Percentiles rank a stretch among this genome's conserved stretches.
phyloP scores from a whole-genome alignment of 768 basidiomycete genomes.

The Royoungia palumana region DNA sequence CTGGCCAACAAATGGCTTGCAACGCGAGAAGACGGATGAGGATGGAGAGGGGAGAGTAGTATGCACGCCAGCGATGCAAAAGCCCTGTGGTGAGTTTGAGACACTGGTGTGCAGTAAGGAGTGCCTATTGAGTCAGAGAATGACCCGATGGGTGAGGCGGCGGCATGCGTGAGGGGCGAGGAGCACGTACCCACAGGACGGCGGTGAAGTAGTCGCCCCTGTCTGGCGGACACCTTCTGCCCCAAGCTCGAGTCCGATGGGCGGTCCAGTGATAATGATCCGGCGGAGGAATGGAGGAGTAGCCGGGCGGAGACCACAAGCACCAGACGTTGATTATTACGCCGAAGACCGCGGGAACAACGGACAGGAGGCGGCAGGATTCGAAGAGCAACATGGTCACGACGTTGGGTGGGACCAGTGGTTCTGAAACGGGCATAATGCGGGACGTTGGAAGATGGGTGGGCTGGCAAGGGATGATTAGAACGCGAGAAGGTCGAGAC shows the following conservation, averaged over 20 bases:
- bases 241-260: constrained; percentile 17
- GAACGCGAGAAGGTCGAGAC: constrained; percentile 2
- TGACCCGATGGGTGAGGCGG: background rate
- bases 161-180: constrained; percentile 1
- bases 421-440: constrained; percentile 47
- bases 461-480: constrained; percentile 38
- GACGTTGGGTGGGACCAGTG: constrained; percentile 47
- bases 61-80: constrained; percentile 83
- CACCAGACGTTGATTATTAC: constrained; percentile 60
- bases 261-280: background rate
- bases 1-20: constrained; percentile 96
- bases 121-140: constrained; percentile 43
- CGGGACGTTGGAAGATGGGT: constrained; percentile 69
- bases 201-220: constrained; percentile 65
- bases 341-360: constrained; percentile 71
- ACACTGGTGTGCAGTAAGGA: constrained; percentile 88
- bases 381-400: constrained; percentile 65
- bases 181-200: constrained; percentile 60
- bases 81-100: constrained; percentile 86
- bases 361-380: constrained; percentile 62
- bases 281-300: constrained; percentile 6
- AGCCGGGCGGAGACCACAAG: constrained; percentile 44
- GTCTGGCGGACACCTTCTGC: constrained; percentile 41
- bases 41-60: constrained; percentile 85
- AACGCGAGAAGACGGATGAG: constrained; percentile 89